These are phyloP conservation scores for Lenzites betulinus DNA, from an alignment of 768 basidiomycete genomes.

Conservation along the genomic window DNA sequence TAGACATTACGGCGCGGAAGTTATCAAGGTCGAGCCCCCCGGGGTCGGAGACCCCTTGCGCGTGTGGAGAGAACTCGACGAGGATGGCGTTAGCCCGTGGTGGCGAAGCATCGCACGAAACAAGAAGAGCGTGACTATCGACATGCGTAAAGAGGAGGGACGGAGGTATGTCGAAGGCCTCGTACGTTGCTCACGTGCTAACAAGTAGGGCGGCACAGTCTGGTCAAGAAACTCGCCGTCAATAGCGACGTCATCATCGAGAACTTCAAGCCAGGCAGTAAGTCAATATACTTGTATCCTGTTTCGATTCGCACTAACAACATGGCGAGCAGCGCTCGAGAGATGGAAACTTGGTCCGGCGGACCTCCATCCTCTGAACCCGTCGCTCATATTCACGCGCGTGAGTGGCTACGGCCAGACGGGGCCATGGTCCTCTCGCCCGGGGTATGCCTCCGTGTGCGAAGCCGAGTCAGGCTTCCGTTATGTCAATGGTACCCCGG, in stretches of 20 bases:
- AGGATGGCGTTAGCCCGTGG: constrained; percentile 74
- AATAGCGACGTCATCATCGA: constrained; percentile 69
- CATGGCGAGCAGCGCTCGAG: constrained; percentile 52
- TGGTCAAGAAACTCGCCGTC: constrained; percentile 60
- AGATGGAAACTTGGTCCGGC: constrained; percentile 67
- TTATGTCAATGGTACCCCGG: constrained; percentile 68
- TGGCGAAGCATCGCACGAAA: constrained; percentile 71
- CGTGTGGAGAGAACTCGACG: constrained; percentile 70
- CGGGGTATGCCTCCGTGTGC: constrained; percentile 74
- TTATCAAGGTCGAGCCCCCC: constrained; percentile 73
- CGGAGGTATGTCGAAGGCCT: constrained; percentile 34
- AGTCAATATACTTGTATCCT: constrained; percentile 26
- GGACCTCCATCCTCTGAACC: constrained; percentile 70
- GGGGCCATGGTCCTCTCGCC: constrained; percentile 69
- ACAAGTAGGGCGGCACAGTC: constrained; percentile 35
- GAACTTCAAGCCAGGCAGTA: constrained; percentile 78
- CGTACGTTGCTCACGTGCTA: not conserved
- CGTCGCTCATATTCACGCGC: constrained; percentile 88
- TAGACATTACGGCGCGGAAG: constrained; percentile 72
- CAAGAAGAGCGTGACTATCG: constrained; percentile 74
- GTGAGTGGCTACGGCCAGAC: constrained; percentile 78
- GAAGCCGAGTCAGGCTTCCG: constrained; percentile 77
- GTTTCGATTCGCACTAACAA: not conserved
- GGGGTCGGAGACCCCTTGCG: constrained; percentile 65
- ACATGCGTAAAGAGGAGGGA: constrained; percentile 61